Evolutionary conservation across 2,329 filamentous ascomycete genomes (phyloP), one percentile per base, ranked within the genome.

Genomic region (Onygenales sp.): DNA sequence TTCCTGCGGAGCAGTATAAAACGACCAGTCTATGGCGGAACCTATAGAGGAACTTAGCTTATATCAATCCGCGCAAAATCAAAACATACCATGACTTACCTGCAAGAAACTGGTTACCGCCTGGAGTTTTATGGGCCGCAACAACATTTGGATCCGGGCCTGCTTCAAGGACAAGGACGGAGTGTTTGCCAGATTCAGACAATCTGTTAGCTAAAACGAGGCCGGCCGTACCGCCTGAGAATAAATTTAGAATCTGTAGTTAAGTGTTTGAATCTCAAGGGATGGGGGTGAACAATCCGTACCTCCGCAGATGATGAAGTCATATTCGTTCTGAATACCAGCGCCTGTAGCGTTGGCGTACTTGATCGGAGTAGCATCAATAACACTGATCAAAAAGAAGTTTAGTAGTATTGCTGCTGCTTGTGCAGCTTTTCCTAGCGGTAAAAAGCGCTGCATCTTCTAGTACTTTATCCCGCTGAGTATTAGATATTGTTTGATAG

Each of bases 11-110:
- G 55, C 14, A 3, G 64, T 67, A 2, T 57, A 42, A 36, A 66
- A 60, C 1, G 56, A 60, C 64, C 64, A 69, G 44, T 68, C 65
- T 27, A 68, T 58, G 3, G 60, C 52, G 10, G 60, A 64, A n/a
- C 52, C 57, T 59, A n/a, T n/a, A 33, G 45, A 33, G 42, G 21
- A 13, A 14, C 5, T 42, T 49, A 48, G 45, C 10, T 39, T 35
- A 33, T 32, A 51, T 32, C 38, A 39, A 35, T 2, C 13, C 32
- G 33, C 21, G 21, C 21, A 38, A 36, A 35, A 11, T 17, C 4
- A 39, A 32, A 13, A 17, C 10, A 13, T 42, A 13, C 10, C 13
- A 9, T 32, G 10, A 54, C 43, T 53, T 52, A 14, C 63, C 60
- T 52, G 61, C 59, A 46, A 65, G 53, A 38, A 64, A 61, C 43